phyloP scores from a whole-genome alignment of 495 filamentous ascomycete genomes.

The Podospora pseudocomata region DNA sequence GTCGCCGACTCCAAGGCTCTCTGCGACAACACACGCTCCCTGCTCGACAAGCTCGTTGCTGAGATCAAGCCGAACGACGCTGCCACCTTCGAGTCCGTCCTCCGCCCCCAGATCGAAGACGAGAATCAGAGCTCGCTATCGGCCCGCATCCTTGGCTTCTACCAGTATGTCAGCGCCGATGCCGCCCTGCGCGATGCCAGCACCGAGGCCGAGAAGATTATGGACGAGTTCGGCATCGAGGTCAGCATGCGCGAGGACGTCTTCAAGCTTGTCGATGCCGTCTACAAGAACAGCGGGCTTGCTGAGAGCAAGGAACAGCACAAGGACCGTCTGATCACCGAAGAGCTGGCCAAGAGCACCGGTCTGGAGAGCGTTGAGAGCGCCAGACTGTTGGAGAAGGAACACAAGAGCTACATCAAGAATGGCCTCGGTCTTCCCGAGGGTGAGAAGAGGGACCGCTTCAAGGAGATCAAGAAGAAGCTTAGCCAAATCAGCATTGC shows the following conservation, averaged over 20 bases:
- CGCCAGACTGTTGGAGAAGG: slow-evolving; percentile 53
- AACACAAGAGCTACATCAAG: slow-evolving; percentile 54
- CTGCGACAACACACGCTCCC: slow-evolving; percentile 60
- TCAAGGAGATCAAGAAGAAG: slow-evolving; percentile 63
- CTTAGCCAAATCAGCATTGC: slow-evolving; percentile 54
- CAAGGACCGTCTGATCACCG: slow-evolving; percentile 34
- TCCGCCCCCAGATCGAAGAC: slow-evolving; percentile 62
- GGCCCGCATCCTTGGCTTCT: slow-evolving; percentile 65
- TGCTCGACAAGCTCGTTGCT: slow-evolving; percentile 72
- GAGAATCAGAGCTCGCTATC: slow-evolving; percentile 62
- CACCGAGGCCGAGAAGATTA: slow-evolving; percentile 56
- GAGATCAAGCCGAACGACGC: slow-evolving; percentile 56
- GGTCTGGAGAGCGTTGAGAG: slow-evolving; percentile 46
- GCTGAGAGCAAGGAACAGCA: slow-evolving; percentile 38
- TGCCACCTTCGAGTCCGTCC: slow-evolving; percentile 63
- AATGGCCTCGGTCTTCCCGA: slow-evolving; percentile 54
- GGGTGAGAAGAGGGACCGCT: slow-evolving; percentile 54
- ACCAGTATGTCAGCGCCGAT: slow-evolving; percentile 73
- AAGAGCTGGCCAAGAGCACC: slow-evolving; percentile 27
- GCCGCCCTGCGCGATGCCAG: slow-evolving; percentile 63
- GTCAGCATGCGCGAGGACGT: slow-evolving; percentile 60
- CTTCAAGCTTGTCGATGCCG: slow-evolving; percentile 54
- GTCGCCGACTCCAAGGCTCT: slow-evolving; percentile 71
- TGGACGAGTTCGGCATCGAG: slow-evolving; percentile 59
- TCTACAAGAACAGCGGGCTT: slow-evolving; percentile 44